A percentile compares a stretch with the other conserved stretches of the same genome.
phyloP scores from a whole-genome alignment of 164 flowering plant genomes.

The Stephania japonica region DNA sequence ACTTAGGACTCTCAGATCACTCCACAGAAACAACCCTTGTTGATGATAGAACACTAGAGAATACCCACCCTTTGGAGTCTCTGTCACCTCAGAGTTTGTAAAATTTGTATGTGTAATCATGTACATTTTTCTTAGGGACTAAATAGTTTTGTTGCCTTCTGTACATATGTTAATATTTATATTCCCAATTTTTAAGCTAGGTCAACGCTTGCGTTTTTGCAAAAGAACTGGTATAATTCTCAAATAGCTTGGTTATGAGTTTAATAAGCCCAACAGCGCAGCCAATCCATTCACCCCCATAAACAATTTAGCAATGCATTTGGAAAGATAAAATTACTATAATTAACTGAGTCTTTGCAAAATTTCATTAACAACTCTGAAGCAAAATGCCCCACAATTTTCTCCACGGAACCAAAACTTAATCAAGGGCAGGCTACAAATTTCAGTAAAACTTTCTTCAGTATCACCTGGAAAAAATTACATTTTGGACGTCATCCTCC shows the following conservation, averaged over 20 bases:
- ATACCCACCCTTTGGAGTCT: background rate
- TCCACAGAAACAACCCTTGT: slow-evolving; percentile 4
- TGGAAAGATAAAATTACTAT: background rate
- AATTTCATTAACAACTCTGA: background rate
- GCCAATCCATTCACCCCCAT: background rate
- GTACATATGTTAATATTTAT: background rate
- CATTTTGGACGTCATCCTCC: background rate
- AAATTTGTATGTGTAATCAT: background rate
- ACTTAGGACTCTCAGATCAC: slow-evolving; percentile 12
- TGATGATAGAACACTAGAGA: background rate
- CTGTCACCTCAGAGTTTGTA: background rate
- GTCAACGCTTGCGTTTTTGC: background rate
- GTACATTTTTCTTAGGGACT: background rate
- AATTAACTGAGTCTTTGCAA: background rate
- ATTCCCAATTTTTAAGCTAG: background rate
- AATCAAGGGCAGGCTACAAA: background rate
- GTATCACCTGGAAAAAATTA: background rate
- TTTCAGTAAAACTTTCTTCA: background rate
- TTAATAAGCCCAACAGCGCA: background rate
- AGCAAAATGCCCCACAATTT: background rate
- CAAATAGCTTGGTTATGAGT: no score
- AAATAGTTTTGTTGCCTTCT: background rate
- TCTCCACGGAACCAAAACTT: background rate
- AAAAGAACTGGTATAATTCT: no score
- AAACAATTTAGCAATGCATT: background rate